A percentile compares a stretch with the other conserved stretches of the same genome.
Evolutionary conservation across 805 yeast species (phyloP).

Genomic region (Barnettozyma populi): DNA sequence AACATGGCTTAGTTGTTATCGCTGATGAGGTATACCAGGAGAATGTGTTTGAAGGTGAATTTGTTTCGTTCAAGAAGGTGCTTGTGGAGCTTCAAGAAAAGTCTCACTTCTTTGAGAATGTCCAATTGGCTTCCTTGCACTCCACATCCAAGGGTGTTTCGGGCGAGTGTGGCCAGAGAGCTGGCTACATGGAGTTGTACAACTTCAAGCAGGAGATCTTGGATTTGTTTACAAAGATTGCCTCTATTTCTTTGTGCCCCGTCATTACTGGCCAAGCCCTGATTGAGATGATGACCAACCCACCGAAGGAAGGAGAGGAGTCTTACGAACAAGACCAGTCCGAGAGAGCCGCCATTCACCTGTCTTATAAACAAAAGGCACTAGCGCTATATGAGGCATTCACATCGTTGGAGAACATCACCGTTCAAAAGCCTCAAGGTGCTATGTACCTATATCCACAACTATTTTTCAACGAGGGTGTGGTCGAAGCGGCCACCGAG

Average conservation of each 20-base stretch:
- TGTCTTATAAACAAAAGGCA: slow-evolving; percentile 61
- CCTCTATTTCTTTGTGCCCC: slow-evolving; percentile 88
- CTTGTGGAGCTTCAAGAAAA: slow-evolving; percentile 57
- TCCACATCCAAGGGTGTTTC: slow-evolving; percentile 97
- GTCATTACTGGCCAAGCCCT: slow-evolving; percentile 94
- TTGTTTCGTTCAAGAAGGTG: slow-evolving; percentile 79
- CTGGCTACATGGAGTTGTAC: slow-evolving; percentile 93
- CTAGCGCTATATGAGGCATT: slow-evolving; percentile 63
- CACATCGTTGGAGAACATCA: slow-evolving; percentile 69
- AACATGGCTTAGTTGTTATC: slow-evolving; percentile 75
- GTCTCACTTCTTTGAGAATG: slow-evolving; percentile 53
- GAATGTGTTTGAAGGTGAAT: slow-evolving; percentile 77
- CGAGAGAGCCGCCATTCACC: slow-evolving; percentile 60
- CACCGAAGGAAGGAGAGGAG: slow-evolving; percentile 75
- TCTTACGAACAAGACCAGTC: slow-evolving; percentile 60
- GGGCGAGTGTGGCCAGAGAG: slow-evolving; percentile 99
- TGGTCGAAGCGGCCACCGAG: slow-evolving; percentile 54
- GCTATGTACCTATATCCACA: slow-evolving; percentile 97
- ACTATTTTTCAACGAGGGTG: slow-evolving; percentile 58
- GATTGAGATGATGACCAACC: slow-evolving; percentile 89
- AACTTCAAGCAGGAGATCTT: slow-evolving; percentile 71
- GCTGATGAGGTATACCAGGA: slow-evolving; percentile 99
- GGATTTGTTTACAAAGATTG: slow-evolving; percentile 73
- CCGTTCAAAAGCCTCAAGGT: slow-evolving; percentile 88
- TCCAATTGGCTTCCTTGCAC: slow-evolving; percentile 89